Conservation (phyloP, 352 stramenopile genomes). For the Globisporangium recalcitrans region DNA sequence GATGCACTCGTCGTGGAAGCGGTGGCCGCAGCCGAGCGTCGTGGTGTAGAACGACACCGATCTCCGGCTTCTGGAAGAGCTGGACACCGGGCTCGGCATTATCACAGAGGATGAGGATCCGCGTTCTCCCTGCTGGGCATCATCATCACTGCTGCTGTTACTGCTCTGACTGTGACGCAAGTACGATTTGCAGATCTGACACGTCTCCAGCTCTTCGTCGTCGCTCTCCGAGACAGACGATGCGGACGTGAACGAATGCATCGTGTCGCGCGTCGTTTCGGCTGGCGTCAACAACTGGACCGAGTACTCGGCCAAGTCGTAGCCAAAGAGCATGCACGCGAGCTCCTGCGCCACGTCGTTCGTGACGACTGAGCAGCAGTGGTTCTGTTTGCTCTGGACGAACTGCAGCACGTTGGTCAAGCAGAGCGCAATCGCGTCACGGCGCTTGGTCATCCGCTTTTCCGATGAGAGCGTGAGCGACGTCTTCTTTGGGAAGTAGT, state of each 20-base stretch:
- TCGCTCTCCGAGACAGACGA: background rate
- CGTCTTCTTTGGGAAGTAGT: background rate
- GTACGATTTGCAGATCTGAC: background rate
- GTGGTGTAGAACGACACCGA: constrained; percentile 6
- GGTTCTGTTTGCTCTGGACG: background rate
- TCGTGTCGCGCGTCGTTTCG: background rate
- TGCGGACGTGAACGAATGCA: background rate
- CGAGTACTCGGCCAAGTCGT: background rate
- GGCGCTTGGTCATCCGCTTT: background rate
- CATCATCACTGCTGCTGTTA: background rate
- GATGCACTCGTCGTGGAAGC: constrained; percentile 20
- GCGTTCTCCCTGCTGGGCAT: background rate
- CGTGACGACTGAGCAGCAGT: background rate
- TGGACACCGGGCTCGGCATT: background rate
- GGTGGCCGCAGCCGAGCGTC: constrained; percentile 17
- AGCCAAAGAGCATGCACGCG: background rate
- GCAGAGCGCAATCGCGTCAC: background rate
- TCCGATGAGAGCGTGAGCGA: background rate
- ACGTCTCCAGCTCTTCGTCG: background rate
- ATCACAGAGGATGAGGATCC: background rate
- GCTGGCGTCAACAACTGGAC: background rate
- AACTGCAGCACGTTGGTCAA: background rate
- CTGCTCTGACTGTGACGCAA: background rate
- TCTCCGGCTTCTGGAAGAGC: background rate
- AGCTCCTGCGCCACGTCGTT: background rate